Evolutionary conservation across 106 monocot species (phyloP).

Genomic region (Narthecium ossifragum): DNA sequence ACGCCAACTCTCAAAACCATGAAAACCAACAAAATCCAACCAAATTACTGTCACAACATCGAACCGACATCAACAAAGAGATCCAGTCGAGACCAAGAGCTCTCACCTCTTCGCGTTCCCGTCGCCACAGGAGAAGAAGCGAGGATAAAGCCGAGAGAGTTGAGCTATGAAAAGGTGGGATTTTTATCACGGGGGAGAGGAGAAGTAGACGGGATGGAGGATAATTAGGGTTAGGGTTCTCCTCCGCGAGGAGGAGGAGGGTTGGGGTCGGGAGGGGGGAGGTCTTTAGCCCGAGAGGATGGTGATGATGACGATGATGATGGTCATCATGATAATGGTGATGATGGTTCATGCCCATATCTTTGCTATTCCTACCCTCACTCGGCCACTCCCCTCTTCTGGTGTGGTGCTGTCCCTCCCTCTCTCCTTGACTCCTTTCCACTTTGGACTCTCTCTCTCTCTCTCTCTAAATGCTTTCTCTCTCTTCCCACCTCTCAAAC

Average conservation of each 20-base stretch:
- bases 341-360: not conserved
- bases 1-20: not conserved
- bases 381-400: not conserved
- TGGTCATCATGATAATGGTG: not conserved
- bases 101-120: not conserved
- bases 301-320: slow-evolving; percentile 12
- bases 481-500: not conserved
- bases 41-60: not conserved
- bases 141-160: not conserved
- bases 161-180: not conserved
- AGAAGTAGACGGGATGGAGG: not conserved
- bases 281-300: not conserved
- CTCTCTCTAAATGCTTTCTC: not conserved
- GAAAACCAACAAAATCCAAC: not conserved
- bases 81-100: not conserved
- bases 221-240: slow-evolving; percentile 7
- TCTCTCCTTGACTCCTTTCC: not conserved
- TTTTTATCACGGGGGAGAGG: not conserved
- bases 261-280: not conserved
- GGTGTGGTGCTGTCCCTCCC: too few species aligned
- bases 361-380: not conserved
- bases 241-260: too few species aligned
- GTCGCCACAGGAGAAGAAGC: not conserved
- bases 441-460: not conserved
- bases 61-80: not conserved